Evolutionary conservation across 2,329 filamentous ascomycete species (phyloP).

Genomic region (Trichoderma cornu-damae): DNA sequence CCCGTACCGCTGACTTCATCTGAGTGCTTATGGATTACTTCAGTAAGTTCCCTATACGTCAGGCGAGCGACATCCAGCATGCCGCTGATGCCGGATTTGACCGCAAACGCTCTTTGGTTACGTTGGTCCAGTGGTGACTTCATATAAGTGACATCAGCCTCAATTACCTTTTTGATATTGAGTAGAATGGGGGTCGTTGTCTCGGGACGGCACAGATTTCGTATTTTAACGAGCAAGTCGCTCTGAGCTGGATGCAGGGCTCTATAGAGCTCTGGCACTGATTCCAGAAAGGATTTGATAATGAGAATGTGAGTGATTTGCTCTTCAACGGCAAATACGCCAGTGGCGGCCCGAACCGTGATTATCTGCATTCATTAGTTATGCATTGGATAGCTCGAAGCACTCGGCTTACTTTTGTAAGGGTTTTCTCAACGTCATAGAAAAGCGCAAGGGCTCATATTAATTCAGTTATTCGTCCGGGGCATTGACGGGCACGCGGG

Average conservation of each 20-base stretch:
- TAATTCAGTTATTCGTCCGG: not conserved
- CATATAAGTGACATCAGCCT: constrained; percentile 74
- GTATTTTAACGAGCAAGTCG: constrained; percentile 61
- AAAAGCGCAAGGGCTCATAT: constrained; percentile 64
- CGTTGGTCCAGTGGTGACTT: constrained; percentile 76
- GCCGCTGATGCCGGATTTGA: constrained; percentile 78
- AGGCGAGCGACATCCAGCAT: constrained; percentile 83
- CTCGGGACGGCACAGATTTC: constrained; percentile 61
- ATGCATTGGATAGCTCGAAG: not conserved
- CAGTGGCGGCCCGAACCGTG: constrained; percentile 61
- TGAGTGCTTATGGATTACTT: constrained; percentile 69
- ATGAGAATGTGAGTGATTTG: constrained; percentile 82
- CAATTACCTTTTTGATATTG: constrained; percentile 66
- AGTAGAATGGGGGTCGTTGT: constrained; percentile 56
- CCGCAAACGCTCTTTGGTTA: constrained; percentile 85
- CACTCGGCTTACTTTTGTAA: constrained; percentile 59
- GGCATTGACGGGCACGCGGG: not conserved
- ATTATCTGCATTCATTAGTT: constrained; percentile 58
- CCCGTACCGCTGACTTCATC: constrained; percentile 58
- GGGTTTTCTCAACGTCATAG: constrained; percentile 70
- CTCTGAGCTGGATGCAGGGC: constrained; percentile 61
- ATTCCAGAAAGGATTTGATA: constrained; percentile 73
- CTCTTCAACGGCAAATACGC: constrained; percentile 67
- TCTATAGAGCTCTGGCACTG: constrained; percentile 62
- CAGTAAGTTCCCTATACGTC: constrained; percentile 82